Evolutionary conservation across 768 basidiomycete species (phyloP).

Genomic region (Podaxis rugospora): DNA sequence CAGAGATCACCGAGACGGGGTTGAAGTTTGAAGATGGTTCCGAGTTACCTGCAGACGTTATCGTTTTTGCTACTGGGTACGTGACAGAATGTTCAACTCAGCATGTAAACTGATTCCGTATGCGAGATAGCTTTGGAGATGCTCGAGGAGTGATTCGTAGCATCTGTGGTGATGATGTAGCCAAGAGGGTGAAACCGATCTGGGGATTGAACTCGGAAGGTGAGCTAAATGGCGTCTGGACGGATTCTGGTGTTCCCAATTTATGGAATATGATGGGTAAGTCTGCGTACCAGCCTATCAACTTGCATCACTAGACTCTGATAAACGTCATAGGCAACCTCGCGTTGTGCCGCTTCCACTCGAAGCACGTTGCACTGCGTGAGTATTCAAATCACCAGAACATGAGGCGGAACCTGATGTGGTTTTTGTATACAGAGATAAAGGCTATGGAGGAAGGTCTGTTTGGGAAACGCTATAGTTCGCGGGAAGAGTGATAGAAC

Average conservation of each 20-base stretch:
- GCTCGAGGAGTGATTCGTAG: constrained; percentile 30
- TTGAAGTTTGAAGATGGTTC: constrained; percentile 47
- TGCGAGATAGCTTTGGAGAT: constrained; percentile 38
- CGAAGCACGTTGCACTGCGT: constrained; percentile 67
- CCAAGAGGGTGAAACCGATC: constrained; percentile 38
- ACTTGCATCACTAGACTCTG: background rate
- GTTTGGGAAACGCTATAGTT: constrained; percentile 4
- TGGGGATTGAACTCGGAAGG: constrained; percentile 68
- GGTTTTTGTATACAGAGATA: constrained; percentile 43
- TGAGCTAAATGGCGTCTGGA: constrained; percentile 47
- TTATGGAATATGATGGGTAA: constrained; percentile 60
- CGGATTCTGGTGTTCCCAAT: constrained; percentile 46
- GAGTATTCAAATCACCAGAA: constrained; percentile 22
- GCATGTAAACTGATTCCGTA: background rate
- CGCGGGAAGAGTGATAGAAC: background rate
- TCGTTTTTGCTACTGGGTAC: constrained; percentile 58
- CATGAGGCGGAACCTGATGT: background rate
- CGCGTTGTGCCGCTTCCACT: constrained; percentile 60
- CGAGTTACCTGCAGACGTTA: constrained; percentile 46
- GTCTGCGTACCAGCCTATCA: background rate
- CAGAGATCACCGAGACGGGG: constrained; percentile 37
- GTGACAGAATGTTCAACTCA: constrained; percentile 7
- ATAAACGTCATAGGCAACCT: constrained; percentile 41
- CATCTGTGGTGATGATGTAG: constrained; percentile 48
- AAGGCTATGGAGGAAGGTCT: constrained; percentile 53